These are phyloP conservation scores for Aspergillus arachidicola DNA, from an alignment of 2,329 filamentous ascomycete species.

Conservation along the genomic window DNA sequence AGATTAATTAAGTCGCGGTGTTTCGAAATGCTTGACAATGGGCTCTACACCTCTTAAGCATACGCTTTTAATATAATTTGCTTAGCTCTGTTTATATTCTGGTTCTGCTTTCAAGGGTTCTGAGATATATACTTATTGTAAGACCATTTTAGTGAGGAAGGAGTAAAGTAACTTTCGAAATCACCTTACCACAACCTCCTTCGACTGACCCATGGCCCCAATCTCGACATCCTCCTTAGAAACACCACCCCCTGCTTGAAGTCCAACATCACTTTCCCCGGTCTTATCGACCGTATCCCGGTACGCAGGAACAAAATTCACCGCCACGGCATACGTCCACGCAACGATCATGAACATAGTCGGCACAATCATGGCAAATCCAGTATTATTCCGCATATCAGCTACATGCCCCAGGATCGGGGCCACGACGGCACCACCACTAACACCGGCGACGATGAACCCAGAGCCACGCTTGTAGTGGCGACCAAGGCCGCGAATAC, in stretches of 20 bases:
- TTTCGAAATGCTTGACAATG: background rate
- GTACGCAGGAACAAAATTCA: conserved; percentile 70
- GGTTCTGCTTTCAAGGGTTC: background rate
- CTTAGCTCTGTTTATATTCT: background rate
- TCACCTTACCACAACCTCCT: conserved; percentile 16
- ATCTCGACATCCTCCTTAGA: conserved; percentile 19
- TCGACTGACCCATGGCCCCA: conserved; percentile 10
- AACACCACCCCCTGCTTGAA: conserved; percentile 34
- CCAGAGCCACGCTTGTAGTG: conserved; percentile 78
- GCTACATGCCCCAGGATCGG: conserved; percentile 70
- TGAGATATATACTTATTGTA: background rate
- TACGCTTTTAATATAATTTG: background rate
- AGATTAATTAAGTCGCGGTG: background rate
- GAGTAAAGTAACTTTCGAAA: background rate
- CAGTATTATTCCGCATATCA: conserved; percentile 63
- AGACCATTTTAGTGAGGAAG: background rate
- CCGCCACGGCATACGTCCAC: conserved; percentile 59
- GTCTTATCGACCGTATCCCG: conserved; percentile 62
- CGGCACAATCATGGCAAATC: conserved; percentile 68
- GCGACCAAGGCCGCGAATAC: conserved; percentile 73
- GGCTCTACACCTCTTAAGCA: background rate
- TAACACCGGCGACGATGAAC: conserved; percentile 71
- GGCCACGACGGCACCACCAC: conserved; percentile 73
- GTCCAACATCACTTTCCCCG: conserved; percentile 49
- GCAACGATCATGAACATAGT: conserved; percentile 61